Evolutionary conservation across 192 early-diverging fungal species (phyloP).

Genomic region (Backusella psychrophila): DNA sequence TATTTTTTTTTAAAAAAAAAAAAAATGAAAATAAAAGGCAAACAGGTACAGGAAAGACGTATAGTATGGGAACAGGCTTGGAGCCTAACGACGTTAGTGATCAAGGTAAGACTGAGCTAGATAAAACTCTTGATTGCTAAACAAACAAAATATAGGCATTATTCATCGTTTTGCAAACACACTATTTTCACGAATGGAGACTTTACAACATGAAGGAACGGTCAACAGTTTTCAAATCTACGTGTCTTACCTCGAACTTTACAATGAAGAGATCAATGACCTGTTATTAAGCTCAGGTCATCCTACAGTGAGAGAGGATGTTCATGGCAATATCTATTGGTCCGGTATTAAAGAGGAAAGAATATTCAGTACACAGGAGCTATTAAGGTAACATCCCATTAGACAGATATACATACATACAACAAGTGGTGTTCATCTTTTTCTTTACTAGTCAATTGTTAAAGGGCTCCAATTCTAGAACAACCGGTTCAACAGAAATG

Average conservation of each 20-base stretch:
- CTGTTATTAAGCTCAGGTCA: conserved; percentile 52
- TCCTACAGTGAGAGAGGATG: conserved; percentile 69
- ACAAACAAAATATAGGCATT: conserved; percentile 36
- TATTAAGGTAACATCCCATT: conserved; percentile 37
- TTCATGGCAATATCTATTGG: conserved; percentile 75
- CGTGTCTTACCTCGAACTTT: conserved; percentile 93
- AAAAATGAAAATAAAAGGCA: conserved; percentile 55
- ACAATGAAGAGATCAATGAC: conserved; percentile 96
- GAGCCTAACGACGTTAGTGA: conserved; percentile 20
- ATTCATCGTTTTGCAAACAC: conserved; percentile 65
- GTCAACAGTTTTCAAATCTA: conserved; percentile 44
- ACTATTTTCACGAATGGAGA: conserved; percentile 51
- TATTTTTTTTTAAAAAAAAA: no score
- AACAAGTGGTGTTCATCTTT: conserved; percentile 3
- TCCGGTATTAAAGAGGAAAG: conserved; percentile 77
- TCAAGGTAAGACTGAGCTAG: not conserved
- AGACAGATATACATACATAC: no score
- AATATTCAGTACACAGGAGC: conserved; percentile 64
- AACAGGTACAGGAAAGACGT: conserved; percentile 93
- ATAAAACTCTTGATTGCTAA: not conserved
- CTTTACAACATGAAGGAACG: not conserved
- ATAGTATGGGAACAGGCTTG: conserved; percentile 86
- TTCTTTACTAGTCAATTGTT: conserved; percentile 37
- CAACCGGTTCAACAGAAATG: conserved; percentile 93
- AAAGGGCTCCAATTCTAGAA: conserved; percentile 52